Percentiles rank a stretch among this genome's conserved stretches.
These are phyloP conservation scores for Fistulina hepatica DNA, from an alignment of 1,284 basidiomycete species.

Conservation along the genomic window DNA sequence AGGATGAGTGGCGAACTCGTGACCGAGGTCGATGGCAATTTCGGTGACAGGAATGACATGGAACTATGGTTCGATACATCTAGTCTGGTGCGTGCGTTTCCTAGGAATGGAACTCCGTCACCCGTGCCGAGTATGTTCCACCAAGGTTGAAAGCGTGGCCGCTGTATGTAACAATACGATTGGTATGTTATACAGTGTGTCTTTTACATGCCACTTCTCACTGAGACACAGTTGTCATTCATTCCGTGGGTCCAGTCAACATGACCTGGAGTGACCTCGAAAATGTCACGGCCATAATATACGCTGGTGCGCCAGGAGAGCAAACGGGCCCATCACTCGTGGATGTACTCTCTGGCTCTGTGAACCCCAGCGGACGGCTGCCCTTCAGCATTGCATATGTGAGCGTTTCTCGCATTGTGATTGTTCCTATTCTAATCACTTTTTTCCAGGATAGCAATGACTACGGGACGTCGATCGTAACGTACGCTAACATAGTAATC, in stretches of 20 bases:
- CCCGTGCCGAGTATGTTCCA: too few species aligned
- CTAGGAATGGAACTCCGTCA: too few species aligned
- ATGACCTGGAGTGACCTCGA: constrained; percentile 51
- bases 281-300: constrained; percentile 60
- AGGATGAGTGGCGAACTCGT: constrained; percentile 39
- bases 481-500: constrained; percentile 26
- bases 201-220: too few species aligned
- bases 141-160: constrained; percentile 34
- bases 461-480: constrained; percentile 34
- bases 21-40: constrained; percentile 49
- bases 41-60: constrained; percentile 66
- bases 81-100: constrained; percentile 25
- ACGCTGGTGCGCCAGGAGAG: constrained; percentile 52
- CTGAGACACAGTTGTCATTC: too few species aligned
- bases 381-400: constrained; percentile 53
- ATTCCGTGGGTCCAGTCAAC: constrained; percentile 50
- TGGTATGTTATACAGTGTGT: too few species aligned
- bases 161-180: constrained; percentile 49
- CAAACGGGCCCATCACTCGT: constrained; percentile 53
- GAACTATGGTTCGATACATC: constrained; percentile 51
- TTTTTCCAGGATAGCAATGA: constrained; percentile 4
- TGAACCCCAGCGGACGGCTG: constrained; percentile 49
- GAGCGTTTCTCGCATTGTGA: too few species aligned
- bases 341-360: constrained; percentile 41
- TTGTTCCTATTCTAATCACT: too few species aligned